A percentile compares a stretch with the other conserved stretches of the same genome.
phyloP scores from a whole-genome alignment of 257 asterid genomes.

The Capsicum rhomboideum region DNA sequence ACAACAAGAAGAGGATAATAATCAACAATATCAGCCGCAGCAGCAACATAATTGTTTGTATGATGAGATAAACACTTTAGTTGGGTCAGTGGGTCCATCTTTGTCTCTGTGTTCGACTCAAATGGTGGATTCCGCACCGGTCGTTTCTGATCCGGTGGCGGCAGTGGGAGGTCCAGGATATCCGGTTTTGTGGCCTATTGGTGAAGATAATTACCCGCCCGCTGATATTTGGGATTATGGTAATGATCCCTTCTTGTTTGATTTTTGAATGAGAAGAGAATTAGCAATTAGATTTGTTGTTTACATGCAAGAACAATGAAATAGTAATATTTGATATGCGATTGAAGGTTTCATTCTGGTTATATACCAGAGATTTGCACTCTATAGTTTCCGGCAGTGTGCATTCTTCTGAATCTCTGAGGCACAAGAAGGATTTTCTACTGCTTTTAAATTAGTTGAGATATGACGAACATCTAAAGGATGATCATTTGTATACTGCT shows the following conservation, averaged over 20 bases:
- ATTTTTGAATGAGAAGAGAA: conserved; percentile 10
- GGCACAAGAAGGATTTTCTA: neutral
- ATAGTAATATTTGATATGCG: neutral
- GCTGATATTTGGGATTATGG: conserved; percentile 58
- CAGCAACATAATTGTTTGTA: conserved; percentile 4
- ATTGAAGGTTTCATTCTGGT: too few species aligned
- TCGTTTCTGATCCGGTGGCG: conserved; percentile 24
- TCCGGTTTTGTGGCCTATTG: conserved; percentile 47
- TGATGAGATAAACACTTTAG: conserved; percentile 39
- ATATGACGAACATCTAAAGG: neutral
- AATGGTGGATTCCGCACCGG: conserved; percentile 12
- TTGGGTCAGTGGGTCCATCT: conserved; percentile 29
- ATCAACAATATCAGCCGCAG: conserved; percentile 8
- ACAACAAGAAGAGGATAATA: conserved; percentile 1
- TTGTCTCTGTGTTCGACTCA: conserved; percentile 22
- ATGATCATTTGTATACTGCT: neutral
- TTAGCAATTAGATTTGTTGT: neutral
- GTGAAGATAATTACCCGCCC: conserved; percentile 44
- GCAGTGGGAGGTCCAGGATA: conserved; percentile 18
- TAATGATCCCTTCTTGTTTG: conserved; percentile 58
- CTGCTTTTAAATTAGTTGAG: neutral
- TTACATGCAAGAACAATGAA: neutral
- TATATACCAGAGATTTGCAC: too few species aligned
- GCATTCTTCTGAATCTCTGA: neutral
- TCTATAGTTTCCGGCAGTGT: too few species aligned